Evolutionary conservation across 345 rosid genomes (phyloP), one percentile per base, ranked within the genome.

Genomic region (Linum tenue): DNA sequence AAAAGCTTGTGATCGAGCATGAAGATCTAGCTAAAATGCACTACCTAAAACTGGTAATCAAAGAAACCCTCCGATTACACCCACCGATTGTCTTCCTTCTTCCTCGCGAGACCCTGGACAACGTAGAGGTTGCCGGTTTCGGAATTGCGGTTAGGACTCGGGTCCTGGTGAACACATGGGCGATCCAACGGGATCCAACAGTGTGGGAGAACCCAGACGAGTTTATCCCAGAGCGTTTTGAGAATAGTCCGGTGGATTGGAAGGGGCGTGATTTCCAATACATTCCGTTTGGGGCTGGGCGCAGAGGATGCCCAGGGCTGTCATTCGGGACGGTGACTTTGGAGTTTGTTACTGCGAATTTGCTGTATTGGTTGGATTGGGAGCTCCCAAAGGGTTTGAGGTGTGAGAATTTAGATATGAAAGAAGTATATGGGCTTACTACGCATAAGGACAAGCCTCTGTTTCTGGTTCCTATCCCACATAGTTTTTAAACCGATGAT

Each of bases 281-380:
- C 53, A 48, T 48, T 15, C 53, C 53, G 15, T 48, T 48, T 15
- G 53, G 53, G 53, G 53, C 53, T 12, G 53, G 53, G 9, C 53
- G 53, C 14, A 48, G 53, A 9, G 53, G 53, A 12, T 5, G 69
- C 69, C 4, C 60, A 60, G 65, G 66, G 74, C 43, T 64, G 65
- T 39, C 61, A 69, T 17, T 69, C 69, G 71, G 71, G 40, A 67
- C 59, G 37, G 63, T 53, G 6, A 39, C 55, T 7, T 10, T 31
- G 44, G 75, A 72, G 62, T 11, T 44, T 8, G 75, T 50, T 6
- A 35, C 67, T 40, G 67, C 71, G 15, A 72, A 44, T 38, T 48
- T 72, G 37, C 15, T 72, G 37, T 17, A 48, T 15, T 51, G 41
- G 62, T 71, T 71, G 55, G 64, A 71, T 60, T 71, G 69, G 74